Base-by-base conservation (phyloP, 257 asterid species). In the Salvia splendens region DNA sequence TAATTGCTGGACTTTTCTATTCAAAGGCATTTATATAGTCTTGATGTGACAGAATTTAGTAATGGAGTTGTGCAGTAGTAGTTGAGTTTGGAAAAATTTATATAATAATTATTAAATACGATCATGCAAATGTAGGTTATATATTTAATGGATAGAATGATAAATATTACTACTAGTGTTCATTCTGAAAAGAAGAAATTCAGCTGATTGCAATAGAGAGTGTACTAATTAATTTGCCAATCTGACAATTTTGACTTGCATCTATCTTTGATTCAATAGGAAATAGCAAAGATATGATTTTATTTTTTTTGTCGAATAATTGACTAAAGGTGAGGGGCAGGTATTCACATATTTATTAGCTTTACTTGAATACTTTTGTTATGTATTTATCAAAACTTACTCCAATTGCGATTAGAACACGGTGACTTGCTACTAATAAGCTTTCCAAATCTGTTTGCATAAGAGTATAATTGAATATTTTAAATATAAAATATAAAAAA, bases 41-140 rank as follows among this genome's bases (percentile, higher is more conserved):
- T 38, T 56, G 72, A 65, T 6, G 55, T 48, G 77, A 66, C 73
- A 59, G 28, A 17, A 65, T 73, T 73, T 36, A 46, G 71, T 58
- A 11, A 3, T 52, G 58, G 17, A 15, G 57, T 9, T 35, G 35
- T 48, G 15, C 20, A 59, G 61, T 60, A 17, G 68, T 60, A 17
- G 68, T 14, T 70, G 68, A 24, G 38, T 52, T 20, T 48, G 16
- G 48, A 2, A 33, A 49, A 70, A 0, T 16, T 60, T 45, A 24
- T 61, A 38, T 0, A 6, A 36, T 12, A 35, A 48, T 12, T 11
- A 59, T 35, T 48, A 12, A 48, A 40, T 36, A 40, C 52, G 4
- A 6, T 43, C 51, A 58, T 46, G 32, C 41, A 12, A 11, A 16
- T 69, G 42, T 8, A 69, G 73, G 40, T 58, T 35, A 45, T 16